Evolutionary conservation across 768 basidiomycete species (phyloP).

Genomic region (Suillus alpinus): DNA sequence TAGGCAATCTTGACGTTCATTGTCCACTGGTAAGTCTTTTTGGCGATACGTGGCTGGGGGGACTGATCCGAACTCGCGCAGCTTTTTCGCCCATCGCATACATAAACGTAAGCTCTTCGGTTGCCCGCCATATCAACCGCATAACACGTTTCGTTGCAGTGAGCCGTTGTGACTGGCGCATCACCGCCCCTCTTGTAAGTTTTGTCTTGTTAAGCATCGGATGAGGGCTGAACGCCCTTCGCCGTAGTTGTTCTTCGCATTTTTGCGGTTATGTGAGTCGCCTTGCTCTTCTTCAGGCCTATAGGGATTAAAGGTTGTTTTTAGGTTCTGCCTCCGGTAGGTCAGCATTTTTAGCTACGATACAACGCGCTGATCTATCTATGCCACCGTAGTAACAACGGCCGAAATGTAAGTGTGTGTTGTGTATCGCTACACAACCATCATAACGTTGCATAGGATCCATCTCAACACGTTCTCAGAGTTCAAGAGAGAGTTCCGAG

Average conservation of each 20-base stretch:
- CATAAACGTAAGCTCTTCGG: slow-evolving; percentile 33
- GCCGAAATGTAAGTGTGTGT: slow-evolving; percentile 25
- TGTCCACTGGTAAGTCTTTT: slow-evolving; percentile 44
- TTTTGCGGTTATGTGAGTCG: slow-evolving; percentile 31
- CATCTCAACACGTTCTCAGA: slow-evolving; percentile 20
- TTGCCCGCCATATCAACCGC: background rate
- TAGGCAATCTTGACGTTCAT: slow-evolving; percentile 48
- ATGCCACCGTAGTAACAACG: slow-evolving; percentile 25
- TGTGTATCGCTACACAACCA: background rate
- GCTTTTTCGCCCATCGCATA: slow-evolving; percentile 42
- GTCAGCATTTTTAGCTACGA: background rate
- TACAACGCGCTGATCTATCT: slow-evolving; percentile 11
- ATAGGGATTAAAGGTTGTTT: background rate
- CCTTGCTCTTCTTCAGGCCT: background rate
- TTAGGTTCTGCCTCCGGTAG: slow-evolving; percentile 36
- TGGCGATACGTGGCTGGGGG: background rate
- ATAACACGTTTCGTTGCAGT: slow-evolving; percentile 13
- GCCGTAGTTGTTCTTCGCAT: slow-evolving; percentile 25
- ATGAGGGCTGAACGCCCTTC: background rate
- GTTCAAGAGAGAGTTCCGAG: slow-evolving; percentile 24
- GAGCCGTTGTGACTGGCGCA: slow-evolving; percentile 26
- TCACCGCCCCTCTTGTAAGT: slow-evolving; percentile 34
- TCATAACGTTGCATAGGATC: slow-evolving; percentile 19
- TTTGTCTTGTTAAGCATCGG: slow-evolving; percentile 6
- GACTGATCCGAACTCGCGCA: slow-evolving; percentile 9